Percentiles rank a stretch among this genome's conserved stretches.
Evolutionary conservation across 2,329 filamentous ascomycete species (phyloP).

Genomic region (Cladosporium sp.): DNA sequence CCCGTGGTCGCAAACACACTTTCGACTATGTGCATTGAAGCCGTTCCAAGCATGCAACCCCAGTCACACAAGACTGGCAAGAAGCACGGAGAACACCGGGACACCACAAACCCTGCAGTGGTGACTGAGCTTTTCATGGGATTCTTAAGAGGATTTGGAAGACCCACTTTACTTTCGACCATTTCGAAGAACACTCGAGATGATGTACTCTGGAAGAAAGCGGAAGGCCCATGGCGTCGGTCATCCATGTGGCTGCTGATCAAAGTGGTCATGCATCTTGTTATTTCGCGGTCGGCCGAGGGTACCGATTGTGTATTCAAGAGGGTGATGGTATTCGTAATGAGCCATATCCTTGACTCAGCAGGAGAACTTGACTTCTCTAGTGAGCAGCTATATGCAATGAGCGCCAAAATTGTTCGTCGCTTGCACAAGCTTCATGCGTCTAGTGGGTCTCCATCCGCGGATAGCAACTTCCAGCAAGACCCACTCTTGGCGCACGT

Average conservation of each 20-base stretch:
- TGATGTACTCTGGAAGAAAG: conserved; percentile 23
- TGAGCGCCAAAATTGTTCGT: conserved; percentile 9
- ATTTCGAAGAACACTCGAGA: conserved; percentile 39
- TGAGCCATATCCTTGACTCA: conserved; percentile 54
- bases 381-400: not conserved
- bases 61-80: conserved; percentile 51
- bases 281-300: conserved; percentile 42
- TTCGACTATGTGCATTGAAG: conserved; percentile 23
- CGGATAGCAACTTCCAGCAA: no score
- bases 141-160: conserved; percentile 58
- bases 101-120: conserved; percentile 58
- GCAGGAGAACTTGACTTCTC: not conserved
- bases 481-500: conserved; percentile 57
- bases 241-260: conserved; percentile 63
- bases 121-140: conserved; percentile 63
- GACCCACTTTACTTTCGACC: conserved; percentile 34
- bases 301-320: conserved; percentile 33
- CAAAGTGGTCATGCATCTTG: conserved; percentile 58
- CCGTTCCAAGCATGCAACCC: conserved; percentile 25
- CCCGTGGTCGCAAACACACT: conserved; percentile 23
- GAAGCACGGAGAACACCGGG: conserved; percentile 61
- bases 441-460: no score
- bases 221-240: conserved; percentile 61
- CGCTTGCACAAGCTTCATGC: conserved; percentile 14
- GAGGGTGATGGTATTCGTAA: conserved; percentile 42